Conservation (phyloP, 176 grass and related monocot species). For the Leersia perrieri region DNA sequence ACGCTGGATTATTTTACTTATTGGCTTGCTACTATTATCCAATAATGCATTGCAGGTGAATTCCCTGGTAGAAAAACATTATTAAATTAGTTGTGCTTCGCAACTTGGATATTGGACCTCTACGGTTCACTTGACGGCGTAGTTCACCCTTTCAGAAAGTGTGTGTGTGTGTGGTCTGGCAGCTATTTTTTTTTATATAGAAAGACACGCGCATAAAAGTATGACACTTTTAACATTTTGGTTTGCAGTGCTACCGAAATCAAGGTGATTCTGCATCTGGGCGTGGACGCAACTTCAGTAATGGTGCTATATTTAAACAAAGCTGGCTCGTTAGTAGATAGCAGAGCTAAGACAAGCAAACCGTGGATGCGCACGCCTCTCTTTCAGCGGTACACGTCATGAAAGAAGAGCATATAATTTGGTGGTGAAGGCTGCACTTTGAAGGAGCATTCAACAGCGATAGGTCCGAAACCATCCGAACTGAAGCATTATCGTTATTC, state of each 20-base stretch:
- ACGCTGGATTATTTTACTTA: not conserved
- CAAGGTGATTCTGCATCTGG: slow-evolving; percentile 78
- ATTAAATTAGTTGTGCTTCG: not conserved
- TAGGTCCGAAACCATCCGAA: not conserved
- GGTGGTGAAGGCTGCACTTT: not conserved
- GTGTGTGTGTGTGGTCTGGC: not conserved
- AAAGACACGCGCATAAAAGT: not conserved
- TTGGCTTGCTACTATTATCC: too few species aligned
- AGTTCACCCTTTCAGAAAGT: not conserved
- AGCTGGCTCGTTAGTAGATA: slow-evolving; percentile 87
- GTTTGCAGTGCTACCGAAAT: slow-evolving; percentile 82
- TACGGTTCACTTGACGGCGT: not conserved
- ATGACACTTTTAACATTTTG: not conserved
- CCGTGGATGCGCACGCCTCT: not conserved
- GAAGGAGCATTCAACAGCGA: not conserved
- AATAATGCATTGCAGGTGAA: not conserved
- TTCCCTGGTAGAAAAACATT: not conserved
- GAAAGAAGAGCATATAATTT: not conserved
- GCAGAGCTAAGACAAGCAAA: not conserved
- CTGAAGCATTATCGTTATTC: not conserved
- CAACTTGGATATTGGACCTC: not conserved
- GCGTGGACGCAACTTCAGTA: slow-evolving; percentile 50
- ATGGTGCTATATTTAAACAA: slow-evolving; percentile 68
- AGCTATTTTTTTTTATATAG: not conserved
- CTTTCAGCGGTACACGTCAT: not conserved